phyloP scores from a whole-genome alignment of 169 alveolate genomes.

The Ichthyophthirius multifiliis region DNA sequence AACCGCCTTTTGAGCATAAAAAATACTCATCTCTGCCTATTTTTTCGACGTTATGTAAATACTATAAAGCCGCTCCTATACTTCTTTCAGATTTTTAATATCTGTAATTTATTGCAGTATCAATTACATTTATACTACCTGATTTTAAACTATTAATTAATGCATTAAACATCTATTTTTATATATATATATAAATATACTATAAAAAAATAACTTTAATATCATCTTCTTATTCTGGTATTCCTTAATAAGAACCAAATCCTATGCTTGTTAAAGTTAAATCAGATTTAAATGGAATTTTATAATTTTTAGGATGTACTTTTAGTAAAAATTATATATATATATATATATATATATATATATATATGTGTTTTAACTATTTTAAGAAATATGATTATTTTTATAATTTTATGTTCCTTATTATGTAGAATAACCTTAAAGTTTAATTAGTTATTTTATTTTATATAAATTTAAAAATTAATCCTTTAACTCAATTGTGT shows the following conservation, averaged over 20 bases:
- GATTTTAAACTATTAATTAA: constrained; percentile 44
- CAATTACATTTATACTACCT: constrained; percentile 77
- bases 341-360: too few relatives aligned
- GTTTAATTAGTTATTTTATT: too few relatives aligned
- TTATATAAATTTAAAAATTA: too few relatives aligned
- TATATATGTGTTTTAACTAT: too few relatives aligned
- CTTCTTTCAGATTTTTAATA: constrained; percentile 77
- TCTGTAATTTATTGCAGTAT: constrained; percentile 81
- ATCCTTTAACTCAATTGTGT: too few relatives aligned
- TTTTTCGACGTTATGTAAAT: constrained; percentile 27
- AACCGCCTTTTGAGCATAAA: constrained; percentile 70
- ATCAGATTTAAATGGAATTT: constrained; percentile 36
- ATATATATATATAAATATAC: neutral
- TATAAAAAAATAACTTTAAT: neutral
- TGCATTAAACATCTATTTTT: constrained; percentile 48
- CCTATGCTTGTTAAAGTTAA: constrained; percentile 60
- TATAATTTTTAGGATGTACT: constrained; percentile 44
- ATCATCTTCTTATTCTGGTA: constrained; percentile 72
- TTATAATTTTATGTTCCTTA: too few relatives aligned
- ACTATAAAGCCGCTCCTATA: constrained; percentile 63
- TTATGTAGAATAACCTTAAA: too few relatives aligned
- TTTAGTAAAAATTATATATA: too few relatives aligned
- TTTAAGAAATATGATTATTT: too few relatives aligned
- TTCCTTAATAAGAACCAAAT: constrained; percentile 74
- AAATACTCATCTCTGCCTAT: constrained; percentile 61